Percentiles rank a stretch among this genome's conserved stretches.
phyloP scores from a whole-genome alignment of 2,329 filamentous ascomycete genomes.

The Cercospora sp. region DNA sequence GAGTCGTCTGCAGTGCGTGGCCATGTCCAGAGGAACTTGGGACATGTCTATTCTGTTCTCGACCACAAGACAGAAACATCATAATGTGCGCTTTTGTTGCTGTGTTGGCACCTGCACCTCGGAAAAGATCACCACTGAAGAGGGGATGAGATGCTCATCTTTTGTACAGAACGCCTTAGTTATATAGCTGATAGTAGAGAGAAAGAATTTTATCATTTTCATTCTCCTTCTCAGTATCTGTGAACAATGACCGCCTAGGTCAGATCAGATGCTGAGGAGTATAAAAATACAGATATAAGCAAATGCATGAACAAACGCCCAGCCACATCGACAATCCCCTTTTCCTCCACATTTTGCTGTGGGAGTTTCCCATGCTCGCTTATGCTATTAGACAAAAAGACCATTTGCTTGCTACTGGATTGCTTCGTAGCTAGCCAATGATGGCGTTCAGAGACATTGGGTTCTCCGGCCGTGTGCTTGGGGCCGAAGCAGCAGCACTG shows the following conservation, averaged over 20 bases:
- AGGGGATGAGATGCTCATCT: neutral
- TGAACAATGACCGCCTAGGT: neutral
- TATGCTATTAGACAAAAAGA: neutral
- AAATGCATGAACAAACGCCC: neutral
- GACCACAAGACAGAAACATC: too few species aligned
- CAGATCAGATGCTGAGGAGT: neutral
- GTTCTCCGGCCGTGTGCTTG: neutral
- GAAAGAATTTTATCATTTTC: too few species aligned
- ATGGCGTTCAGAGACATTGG: slow-evolving; percentile 19
- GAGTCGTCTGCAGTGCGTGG: too few species aligned
- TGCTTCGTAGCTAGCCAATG: neutral
- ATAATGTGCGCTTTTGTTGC: too few species aligned
- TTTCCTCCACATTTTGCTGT: neutral
- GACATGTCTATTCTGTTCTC: too few species aligned
- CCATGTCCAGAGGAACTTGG: too few species aligned
- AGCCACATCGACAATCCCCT: neutral
- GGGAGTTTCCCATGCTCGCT: neutral
- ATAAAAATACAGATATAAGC: neutral
- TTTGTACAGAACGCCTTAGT: too few species aligned
- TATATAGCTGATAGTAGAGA: too few species aligned
- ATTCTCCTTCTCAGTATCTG: neutral
- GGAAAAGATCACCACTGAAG: too few species aligned
- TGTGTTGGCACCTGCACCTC: too few species aligned
- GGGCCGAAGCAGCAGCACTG: neutral
- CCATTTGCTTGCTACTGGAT: neutral